Conservation (phyloP, 2,329 filamentous ascomycete species). For the Diaporthe capsici region DNA sequence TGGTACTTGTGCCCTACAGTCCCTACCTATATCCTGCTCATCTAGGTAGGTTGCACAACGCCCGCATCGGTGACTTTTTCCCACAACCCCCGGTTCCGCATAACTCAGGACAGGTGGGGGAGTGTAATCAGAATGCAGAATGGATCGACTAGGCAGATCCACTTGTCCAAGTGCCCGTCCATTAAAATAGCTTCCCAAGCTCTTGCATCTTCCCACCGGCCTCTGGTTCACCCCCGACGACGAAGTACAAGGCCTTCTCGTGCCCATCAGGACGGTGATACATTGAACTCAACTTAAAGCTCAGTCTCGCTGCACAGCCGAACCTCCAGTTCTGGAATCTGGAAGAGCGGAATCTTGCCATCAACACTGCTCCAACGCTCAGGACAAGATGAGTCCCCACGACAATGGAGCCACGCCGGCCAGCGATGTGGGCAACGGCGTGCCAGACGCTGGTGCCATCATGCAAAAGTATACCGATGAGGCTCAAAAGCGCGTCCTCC, state of each 20-base stretch:
- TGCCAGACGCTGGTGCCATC: background rate
- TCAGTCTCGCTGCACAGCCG: background rate
- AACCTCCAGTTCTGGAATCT: background rate
- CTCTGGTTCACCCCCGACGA: background rate
- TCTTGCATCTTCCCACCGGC: background rate
- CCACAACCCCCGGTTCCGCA: background rate
- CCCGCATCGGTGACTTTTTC: background rate
- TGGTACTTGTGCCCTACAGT: background rate
- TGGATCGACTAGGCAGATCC: background rate
- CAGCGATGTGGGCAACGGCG: background rate
- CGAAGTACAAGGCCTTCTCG: background rate
- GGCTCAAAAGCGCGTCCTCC: conserved; percentile 51
- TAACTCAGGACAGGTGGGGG: background rate
- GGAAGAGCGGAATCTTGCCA: background rate
- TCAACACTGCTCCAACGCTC: background rate
- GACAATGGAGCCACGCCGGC: background rate
- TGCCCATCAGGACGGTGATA: background rate
- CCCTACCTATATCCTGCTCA: background rate
- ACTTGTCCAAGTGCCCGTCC: background rate
- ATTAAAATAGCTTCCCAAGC: background rate
- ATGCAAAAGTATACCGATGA: conserved; percentile 52
- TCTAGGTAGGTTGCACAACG: background rate
- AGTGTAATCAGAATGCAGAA: background rate
- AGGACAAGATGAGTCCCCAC: background rate
- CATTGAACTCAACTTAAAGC: background rate